Evolutionary conservation across 768 basidiomycete genomes (phyloP), one percentile per base, ranked within the genome.

Genomic region (Trametes cinnabarina): DNA sequence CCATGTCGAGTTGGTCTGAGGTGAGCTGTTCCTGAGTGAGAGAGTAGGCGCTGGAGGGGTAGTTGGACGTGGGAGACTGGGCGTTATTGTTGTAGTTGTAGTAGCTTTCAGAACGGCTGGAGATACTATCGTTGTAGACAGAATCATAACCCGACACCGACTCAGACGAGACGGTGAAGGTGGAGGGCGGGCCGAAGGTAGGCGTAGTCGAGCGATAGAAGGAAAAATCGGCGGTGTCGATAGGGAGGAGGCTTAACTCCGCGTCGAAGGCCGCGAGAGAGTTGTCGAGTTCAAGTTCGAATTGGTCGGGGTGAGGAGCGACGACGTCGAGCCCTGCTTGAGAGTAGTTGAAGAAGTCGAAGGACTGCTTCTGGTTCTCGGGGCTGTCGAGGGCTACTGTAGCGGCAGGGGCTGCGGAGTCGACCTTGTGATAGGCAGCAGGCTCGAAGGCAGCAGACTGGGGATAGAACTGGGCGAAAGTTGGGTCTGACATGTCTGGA

Each of bases 231-330:
- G 56, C 80, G 70, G 84, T 83, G 60, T 88, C 82, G 65, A 82
- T 80, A 63, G 85, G 76, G 61, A 85, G 78, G 55, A 84, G 77
- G 67, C 83, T 79, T 70, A 77, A 63, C 53, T 60, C 73, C 61
- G 84, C 80, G 76, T 87, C 83, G 69, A 86, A 82, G 42, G 80
- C 83, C 12, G 83, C 83, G 66, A 90, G 82, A 74, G 77, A 81
- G 32, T 77, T 77, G 73, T 91, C 90, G 67, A 93, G 81, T 74
- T 93, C 91, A 50, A 82, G 81, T 70, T 92, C 91, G 76, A 93
- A 92, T 62, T 84, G 79, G 78, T 92, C 90, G 60, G 88, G 87
- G 68, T 87, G 83, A 42, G 90, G 88, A 51, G 87, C 88, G 66
- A 84, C 78, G 73, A 88, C 81, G 74, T 90, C 88, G 58, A 82